Base-by-base conservation (phyloP, 805 yeast genomes). In the Candida sphagnicola region DNA sequence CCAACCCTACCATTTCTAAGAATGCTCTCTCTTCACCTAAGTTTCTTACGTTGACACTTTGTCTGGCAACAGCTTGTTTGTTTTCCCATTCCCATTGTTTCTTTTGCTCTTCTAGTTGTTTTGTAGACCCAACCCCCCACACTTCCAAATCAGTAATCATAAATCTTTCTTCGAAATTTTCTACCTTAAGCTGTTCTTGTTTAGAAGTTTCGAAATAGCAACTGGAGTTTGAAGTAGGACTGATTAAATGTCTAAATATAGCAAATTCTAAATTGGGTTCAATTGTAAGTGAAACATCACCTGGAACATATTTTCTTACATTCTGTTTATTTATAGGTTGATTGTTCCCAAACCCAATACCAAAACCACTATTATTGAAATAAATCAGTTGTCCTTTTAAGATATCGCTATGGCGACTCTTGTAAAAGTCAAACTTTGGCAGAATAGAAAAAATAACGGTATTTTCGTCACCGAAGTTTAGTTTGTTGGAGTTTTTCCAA, bases 61-160 rank as follows among this genome's bases (percentile, higher is more conserved):
- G 84, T 37, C 97, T 69, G 26, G 88, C 81, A 48, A 79, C 75
- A 0, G 95, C 95, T 55, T 88, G 96, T 35, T 78, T 69, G 53
- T 82, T 84, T 54, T 91, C 97, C 96, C 96, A 89, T 49, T 82
- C 89, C 93, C 95, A 85, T 43, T 75, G 75, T 50, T 75, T 77
- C 33, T 73, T 67, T 60, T 90, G 96, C 44, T 83, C 90, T 21
- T 75, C 82, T 34, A 89, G 62, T 47, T 87, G 95, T 43, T 80
- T 77, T 8, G 75, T 78, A 5, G 86, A 78, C 1, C 97, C 98
- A 41, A 88, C 75, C 0, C 98, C 98, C 90, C 93, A 85, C 0
- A 89, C 95, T 54, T 90, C 96, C 18, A 90, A 63, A 46, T 84
- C 90, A 4, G 80, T 77, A 5, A 91, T 76, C 39, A 72, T 55